Conservation (phyloP, 768 basidiomycete species). For the Tricholoma bakamatsutake region DNA sequence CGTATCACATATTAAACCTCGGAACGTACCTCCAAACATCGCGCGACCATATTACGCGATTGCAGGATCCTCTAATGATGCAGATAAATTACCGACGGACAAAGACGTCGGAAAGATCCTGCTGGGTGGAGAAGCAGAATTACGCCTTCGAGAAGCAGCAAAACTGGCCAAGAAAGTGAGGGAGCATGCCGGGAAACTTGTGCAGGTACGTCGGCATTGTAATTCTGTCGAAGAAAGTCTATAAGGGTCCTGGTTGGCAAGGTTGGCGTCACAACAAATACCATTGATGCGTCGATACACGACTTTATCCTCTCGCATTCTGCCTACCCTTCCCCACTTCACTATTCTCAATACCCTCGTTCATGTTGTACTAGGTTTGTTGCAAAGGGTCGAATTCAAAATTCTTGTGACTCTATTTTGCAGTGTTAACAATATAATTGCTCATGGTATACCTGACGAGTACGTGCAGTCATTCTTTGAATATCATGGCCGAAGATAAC, state of each 20-base stretch:
- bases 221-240: background rate
- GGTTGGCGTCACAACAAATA: conserved; percentile 69
- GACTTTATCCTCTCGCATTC: conserved; percentile 57
- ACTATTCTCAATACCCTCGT: conserved; percentile 68
- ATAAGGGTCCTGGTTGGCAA: conserved; percentile 19
- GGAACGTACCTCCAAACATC: conserved; percentile 53
- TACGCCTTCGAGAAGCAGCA: conserved; percentile 45
- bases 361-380: conserved; percentile 67
- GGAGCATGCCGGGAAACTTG: conserved; percentile 46
- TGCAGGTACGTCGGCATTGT: conserved; percentile 35
- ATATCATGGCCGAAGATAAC: background rate
- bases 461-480: conserved; percentile 25
- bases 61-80: conserved; percentile 3
- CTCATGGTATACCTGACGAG: conserved; percentile 91
- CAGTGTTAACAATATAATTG: conserved; percentile 83
- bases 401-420: conserved; percentile 40
- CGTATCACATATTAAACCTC: conserved; percentile 52
- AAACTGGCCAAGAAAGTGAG: conserved; percentile 51
- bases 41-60: conserved; percentile 49
- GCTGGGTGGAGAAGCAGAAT: conserved; percentile 51
- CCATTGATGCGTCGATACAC: conserved; percentile 69
- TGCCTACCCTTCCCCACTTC: conserved; percentile 86
- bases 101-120: conserved; percentile 27
- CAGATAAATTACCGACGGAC: background rate
- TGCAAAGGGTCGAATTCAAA: background rate